These are phyloP conservation scores for Bromus sterilis DNA, from an alignment of 176 grass and related monocot genomes.

Conservation along the genomic window DNA sequence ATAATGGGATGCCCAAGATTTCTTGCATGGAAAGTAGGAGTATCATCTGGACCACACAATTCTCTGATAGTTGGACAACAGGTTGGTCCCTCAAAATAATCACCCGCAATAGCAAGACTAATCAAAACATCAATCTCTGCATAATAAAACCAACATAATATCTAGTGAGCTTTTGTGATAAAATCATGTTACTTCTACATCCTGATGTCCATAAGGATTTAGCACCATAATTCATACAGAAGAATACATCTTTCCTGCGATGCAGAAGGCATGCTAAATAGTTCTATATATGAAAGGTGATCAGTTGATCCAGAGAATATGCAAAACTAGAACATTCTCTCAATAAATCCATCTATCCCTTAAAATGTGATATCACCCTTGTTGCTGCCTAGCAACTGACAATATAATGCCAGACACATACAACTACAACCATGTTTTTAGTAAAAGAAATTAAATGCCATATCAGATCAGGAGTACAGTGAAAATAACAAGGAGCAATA, in stretches of 20 bases:
- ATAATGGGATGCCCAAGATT: conserved; percentile 86
- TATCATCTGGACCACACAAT: conserved; percentile 32
- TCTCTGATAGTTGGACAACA: conserved; percentile 71
- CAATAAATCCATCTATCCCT: not conserved
- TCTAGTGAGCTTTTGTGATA: conserved; percentile 7
- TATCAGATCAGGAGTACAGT: not conserved
- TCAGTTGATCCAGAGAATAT: not conserved
- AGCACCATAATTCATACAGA: not conserved
- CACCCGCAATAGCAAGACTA: conserved; percentile 79
- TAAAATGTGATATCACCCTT: not conserved
- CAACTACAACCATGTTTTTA: not conserved
- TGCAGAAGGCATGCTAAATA: not conserved
- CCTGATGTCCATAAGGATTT: conserved; percentile 5
- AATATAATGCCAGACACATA: not conserved
- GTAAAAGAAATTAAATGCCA: not conserved
- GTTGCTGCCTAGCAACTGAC: not conserved
- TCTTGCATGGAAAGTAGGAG: conserved; percentile 70
- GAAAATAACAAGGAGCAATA: conserved; percentile 13
- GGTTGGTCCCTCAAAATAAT: conserved; percentile 79
- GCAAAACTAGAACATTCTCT: conserved; percentile 10
- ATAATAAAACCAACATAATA: conserved; percentile 12
- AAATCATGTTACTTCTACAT: not conserved
- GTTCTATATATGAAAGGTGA: not conserved
- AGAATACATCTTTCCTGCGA: not conserved
- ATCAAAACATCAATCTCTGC: conserved; percentile 90